Evolutionary conservation across 192 early-diverging fungal genomes (phyloP).

Genomic region (Umbelopsis isabellina): DNA sequence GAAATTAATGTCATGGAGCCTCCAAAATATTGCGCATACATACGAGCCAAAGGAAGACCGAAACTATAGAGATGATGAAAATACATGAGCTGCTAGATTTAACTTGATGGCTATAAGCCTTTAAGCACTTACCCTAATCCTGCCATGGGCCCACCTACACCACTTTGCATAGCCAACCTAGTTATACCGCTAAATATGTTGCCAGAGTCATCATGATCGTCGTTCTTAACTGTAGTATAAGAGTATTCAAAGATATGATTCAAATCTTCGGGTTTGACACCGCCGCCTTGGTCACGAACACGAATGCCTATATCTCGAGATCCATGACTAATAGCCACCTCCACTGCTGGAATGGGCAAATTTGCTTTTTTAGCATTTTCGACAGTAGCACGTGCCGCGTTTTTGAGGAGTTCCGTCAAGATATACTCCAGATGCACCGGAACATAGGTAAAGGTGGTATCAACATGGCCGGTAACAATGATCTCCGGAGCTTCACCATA

Average conservation of each 20-base stretch:
- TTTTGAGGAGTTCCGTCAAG: slow-evolving; percentile 88
- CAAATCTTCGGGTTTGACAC: slow-evolving; percentile 78
- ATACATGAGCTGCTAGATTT: not conserved
- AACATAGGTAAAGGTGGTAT: slow-evolving; percentile 79
- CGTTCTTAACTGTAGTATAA: slow-evolving; percentile 83
- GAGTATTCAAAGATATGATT: slow-evolving; percentile 89
- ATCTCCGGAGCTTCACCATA: slow-evolving; percentile 82
- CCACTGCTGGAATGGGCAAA: slow-evolving; percentile 68
- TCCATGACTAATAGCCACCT: slow-evolving; percentile 83
- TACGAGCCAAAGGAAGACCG: slow-evolving; percentile 85
- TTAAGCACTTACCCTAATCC: slow-evolving; percentile 56
- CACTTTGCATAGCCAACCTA: slow-evolving; percentile 82
- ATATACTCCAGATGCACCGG: slow-evolving; percentile 95
- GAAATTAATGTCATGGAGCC: slow-evolving; percentile 84
- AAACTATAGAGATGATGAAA: slow-evolving; percentile 26
- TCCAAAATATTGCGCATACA: slow-evolving; percentile 94
- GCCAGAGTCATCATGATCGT: slow-evolving; percentile 48
- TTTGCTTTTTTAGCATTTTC: slow-evolving; percentile 58
- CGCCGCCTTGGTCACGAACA: slow-evolving; percentile 91
- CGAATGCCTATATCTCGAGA: slow-evolving; percentile 81
- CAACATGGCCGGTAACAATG: slow-evolving; percentile 65
- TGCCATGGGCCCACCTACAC: slow-evolving; percentile 92
- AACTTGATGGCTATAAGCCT: not conserved
- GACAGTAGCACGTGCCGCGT: slow-evolving; percentile 87
- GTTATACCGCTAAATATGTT: slow-evolving; percentile 77